These are phyloP conservation scores for Tetrapisispora namnaoensis DNA, from an alignment of 805 yeast species.

Conservation along the genomic window DNA sequence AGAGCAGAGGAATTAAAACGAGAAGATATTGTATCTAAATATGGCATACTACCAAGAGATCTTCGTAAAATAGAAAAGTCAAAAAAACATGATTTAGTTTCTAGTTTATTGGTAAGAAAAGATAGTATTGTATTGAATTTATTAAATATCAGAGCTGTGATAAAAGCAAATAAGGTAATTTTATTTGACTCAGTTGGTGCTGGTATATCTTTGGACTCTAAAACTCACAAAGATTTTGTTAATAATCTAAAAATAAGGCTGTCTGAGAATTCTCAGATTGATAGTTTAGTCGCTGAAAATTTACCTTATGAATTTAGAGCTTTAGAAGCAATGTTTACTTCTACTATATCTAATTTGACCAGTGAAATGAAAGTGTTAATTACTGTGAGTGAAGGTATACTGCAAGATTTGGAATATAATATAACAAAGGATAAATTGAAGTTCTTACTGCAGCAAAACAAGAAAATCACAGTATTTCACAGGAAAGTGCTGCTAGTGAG, in stretches of 20 bases:
- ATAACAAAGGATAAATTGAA: conserved; percentile 73
- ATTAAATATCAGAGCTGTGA: conserved; percentile 69
- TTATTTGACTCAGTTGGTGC: conserved; percentile 49
- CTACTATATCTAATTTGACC: conserved; percentile 66
- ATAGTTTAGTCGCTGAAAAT: conserved; percentile 18
- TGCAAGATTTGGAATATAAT: conserved; percentile 69
- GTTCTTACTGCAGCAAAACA: conserved; percentile 71
- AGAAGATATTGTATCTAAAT: conserved; percentile 58
- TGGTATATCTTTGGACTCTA: conserved; percentile 20
- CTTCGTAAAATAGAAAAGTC: conserved; percentile 79
- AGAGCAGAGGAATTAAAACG: conserved; percentile 68
- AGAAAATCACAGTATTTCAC: conserved; percentile 71
- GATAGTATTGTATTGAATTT: conserved; percentile 67
- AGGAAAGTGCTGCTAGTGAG: conserved; percentile 77
- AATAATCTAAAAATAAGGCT: conserved; percentile 17
- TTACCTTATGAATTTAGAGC: conserved; percentile 89
- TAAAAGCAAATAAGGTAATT: conserved; percentile 62
- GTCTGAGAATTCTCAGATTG: conserved; percentile 14
- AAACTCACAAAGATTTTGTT: conserved; percentile 20
- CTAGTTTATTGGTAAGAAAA: conserved; percentile 67
- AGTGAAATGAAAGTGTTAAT: conserved; percentile 83
- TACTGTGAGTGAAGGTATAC: conserved; percentile 61
- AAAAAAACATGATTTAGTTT: conserved; percentile 50
- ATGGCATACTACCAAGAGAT: conserved; percentile 82
- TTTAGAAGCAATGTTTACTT: conserved; percentile 73